Base-by-base conservation (phyloP, 306 rosid species). In the Oxytropis ochrocephala region DNA sequence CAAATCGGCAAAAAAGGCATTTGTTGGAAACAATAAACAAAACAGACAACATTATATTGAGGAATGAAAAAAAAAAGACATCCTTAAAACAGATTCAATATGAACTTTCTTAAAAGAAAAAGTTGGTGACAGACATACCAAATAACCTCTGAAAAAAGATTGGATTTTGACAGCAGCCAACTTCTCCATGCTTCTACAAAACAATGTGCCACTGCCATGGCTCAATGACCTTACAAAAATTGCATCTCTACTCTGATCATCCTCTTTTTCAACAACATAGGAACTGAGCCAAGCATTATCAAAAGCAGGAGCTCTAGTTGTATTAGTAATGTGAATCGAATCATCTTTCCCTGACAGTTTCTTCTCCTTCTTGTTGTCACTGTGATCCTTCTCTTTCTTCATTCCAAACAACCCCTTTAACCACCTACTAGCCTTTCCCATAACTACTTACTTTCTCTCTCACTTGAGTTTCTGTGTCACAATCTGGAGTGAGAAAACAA, bases 361-460 rank as follows among this genome's bases (percentile, higher is more conserved):
- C 84, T 81, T 87, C 70, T 85, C 95, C 41, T 79, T 86, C 69
- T 57, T 73, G 27, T 46, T 71, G 62, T 67, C 78, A 54, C 29
- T 42, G 5, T 44, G 67, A 4, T 81, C 84, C 71, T 80, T 90
- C 60, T 85, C 95, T 77, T 83, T 89, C 91, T 91, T 95, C 90
- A 89, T 74, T 57, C 99, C 92, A 83, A 89, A 47, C 78, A 95
- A 75, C 7, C 95, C 91, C 77, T 85, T 95, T 39, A 89, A 60
- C 97, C 97, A 95, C 62, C 95, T 91, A 1, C 81, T 50, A 67
- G 99, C 92, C 46, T 79, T 85, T 1, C 89, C 89, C 89, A 85
- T 84, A 12, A 59, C 48, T 66, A 16, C 8, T 41, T 57, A 9
- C 5, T 38, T 12, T 4, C 3, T 24, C 42, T 49, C 71, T 64